Conservation (phyloP, 1,284 basidiomycete genomes). For the Cryptococcus sp. region DNA sequence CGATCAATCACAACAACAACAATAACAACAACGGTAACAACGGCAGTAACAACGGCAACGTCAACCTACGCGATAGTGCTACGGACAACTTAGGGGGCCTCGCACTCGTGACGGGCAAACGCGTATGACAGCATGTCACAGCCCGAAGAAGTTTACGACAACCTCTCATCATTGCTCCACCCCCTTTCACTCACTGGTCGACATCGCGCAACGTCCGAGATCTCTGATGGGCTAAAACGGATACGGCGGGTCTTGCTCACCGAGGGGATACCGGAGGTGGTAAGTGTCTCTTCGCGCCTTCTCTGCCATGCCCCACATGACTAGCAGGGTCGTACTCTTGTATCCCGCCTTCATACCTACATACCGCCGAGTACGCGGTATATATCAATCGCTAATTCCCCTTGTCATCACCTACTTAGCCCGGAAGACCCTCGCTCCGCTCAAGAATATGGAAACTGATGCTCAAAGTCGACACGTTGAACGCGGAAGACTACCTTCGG, state of each 20-base stretch:
- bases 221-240: constrained; percentile 72
- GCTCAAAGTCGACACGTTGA: constrained; percentile 73
- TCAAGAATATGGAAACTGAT: constrained; percentile 84
- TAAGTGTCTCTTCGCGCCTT: constrained; percentile 14
- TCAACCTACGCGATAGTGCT: too few species aligned
- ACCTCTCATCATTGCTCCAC: constrained; percentile 34
- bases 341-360: too few species aligned
- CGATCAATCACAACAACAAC: too few species aligned
- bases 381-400: background rate
- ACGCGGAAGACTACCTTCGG: constrained; percentile 72
- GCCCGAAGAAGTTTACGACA: constrained; percentile 29
- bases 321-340: too few species aligned
- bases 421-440: constrained; percentile 40
- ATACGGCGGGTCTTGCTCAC: constrained; percentile 82
- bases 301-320: too few species aligned
- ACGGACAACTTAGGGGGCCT: too few species aligned
- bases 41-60: too few species aligned
- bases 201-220: constrained; percentile 63
- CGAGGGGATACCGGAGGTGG: constrained; percentile 71
- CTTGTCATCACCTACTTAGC: background rate
- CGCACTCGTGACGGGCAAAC: too few species aligned
- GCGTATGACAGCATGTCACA: background rate
- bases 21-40: too few species aligned
- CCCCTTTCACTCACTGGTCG: constrained; percentile 57
- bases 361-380: background rate